Evolutionary conservation across 441 rosid species (phyloP), one percentile per base, ranked within the genome.

Genomic region (Adansonia rubrostipa): DNA sequence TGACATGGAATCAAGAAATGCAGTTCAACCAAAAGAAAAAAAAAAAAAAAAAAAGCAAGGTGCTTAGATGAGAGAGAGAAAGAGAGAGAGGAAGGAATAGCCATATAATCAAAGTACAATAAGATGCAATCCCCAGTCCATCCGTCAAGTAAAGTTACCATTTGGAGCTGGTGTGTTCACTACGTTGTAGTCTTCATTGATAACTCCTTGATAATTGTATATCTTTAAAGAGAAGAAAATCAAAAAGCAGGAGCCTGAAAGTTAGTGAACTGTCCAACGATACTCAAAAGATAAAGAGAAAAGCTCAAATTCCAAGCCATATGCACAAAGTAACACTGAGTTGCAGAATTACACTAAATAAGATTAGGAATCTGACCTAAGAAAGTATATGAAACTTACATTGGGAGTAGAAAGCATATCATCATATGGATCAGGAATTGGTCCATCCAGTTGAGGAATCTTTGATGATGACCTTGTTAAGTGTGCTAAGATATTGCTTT

Each of bases 381-480:
- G 36, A 68, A 68, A 68, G 56, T 5, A 54, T 20, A 14, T 15
- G 51, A 75, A 66, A 74, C 97, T 82, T 82, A 96, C 98, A 88
- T 94, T 96, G 73, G 99, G 98, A 77, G 99, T 92, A 44, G 99
- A 92, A 79, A 93, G 87, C 82, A 84, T 87, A 67, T 96, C 99
- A 78, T 96, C 99, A 84, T 93, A 96, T 36, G 97, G 94, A 84
- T 93, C 98, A 77, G 99, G 98, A 73, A 85, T 86, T 57, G 97
- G 96, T 58, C 99, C 99, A 90, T 96, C 98, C 69, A 84, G 79
- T 83, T 96, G 99, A 75, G 98, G 94, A 76, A 96, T 92, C 82
- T 87, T 92, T 40, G 75, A 77, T 54, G 87, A 81, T 47, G 86
- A 77, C 85, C 79, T 84, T 1, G 82, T 28, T 28, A 73, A 40